Conservation (phyloP, 2,329 filamentous ascomycete genomes). For the Neofusicoccum sp. region DNA sequence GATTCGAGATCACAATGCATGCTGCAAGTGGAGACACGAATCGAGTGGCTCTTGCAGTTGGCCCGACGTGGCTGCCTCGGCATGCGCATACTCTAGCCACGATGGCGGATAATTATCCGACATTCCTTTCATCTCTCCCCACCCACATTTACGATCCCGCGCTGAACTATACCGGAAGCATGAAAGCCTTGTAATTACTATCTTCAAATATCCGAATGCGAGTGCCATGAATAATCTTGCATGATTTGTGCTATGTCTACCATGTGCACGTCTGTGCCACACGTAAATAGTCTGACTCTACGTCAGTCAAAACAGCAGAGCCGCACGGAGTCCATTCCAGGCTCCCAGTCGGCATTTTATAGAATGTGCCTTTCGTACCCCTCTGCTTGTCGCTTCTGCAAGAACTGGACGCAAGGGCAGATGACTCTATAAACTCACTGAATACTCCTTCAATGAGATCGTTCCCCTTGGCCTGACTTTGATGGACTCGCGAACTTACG, state of each 20-base stretch:
- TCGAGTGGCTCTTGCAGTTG: background rate
- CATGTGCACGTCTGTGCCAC: background rate
- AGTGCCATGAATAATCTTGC: slow-evolving; percentile 4
- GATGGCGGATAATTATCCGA: slow-evolving; percentile 14
- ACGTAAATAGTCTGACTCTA: no score
- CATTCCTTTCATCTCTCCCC: background rate
- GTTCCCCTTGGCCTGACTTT: no score
- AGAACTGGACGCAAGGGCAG: no score
- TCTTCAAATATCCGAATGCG: background rate
- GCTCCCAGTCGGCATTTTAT: no score
- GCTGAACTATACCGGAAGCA: slow-evolving; percentile 7
- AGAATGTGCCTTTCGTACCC: no score
- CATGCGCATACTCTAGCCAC: background rate
- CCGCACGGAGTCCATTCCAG: no score
- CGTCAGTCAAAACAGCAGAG: no score
- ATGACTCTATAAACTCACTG: no score
- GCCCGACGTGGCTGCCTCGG: slow-evolving; percentile 1
- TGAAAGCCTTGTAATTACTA: slow-evolving; percentile 14
- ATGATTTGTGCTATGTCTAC: background rate
- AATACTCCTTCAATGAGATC: no score
- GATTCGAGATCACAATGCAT: slow-evolving; percentile 6
- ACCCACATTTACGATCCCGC: slow-evolving; percentile 8
- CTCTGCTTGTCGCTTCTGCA: no score
- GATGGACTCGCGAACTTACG: no score
- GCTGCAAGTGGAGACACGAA: background rate